Evolutionary conservation across 2,329 filamentous ascomycete genomes (phyloP), one percentile per base, ranked within the genome.

Genomic region (Amylocarpus encephaloides): DNA sequence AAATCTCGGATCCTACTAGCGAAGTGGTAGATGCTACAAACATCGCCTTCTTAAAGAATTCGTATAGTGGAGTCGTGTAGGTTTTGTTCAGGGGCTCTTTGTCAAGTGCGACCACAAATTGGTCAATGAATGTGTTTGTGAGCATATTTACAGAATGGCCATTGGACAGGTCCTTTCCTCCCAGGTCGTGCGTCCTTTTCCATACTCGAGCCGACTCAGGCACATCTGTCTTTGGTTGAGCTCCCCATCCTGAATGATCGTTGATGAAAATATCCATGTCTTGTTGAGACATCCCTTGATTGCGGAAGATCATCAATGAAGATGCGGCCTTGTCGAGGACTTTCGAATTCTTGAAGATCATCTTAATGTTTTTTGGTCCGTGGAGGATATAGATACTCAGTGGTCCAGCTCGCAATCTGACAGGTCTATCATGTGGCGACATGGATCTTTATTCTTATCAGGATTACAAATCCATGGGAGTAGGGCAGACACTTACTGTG

Each of bases 351-450:
- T 43, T 48, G 38, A 54, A 56, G 5, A 56, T 48, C 46, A 43
- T 52, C 29, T 48, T 54, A 13, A 56, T 46, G 30, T 54, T 56
- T 38, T 54, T 56, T 6, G 51, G 35, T 7, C 54, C 54, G 16
- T 54, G 52, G 15, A 56, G 46, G 13, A 54, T 48, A 16, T 54
- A 56, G 6, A 56, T 52, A 6, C 41, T 38, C 15, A 54, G 32
- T 4, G 54, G 49, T 1, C 54, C 54, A 26, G 52, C 43, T 18
- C 44, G 40, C 5, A 56, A 41, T 16, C 34, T 32, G 4, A 40
- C 47, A 7, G 47, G 47, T 44, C 47, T 33, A 13, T 38, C 39
- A 7, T 38, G 38, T 7, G 47, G 19, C 12, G 47, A 49, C 47
- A 43, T 49, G 16, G 30, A 42, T 15, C 47, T 49, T n/a, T 45